phyloP scores from a whole-genome alignment of 441 rosid species.

The Melianthus villosus region DNA sequence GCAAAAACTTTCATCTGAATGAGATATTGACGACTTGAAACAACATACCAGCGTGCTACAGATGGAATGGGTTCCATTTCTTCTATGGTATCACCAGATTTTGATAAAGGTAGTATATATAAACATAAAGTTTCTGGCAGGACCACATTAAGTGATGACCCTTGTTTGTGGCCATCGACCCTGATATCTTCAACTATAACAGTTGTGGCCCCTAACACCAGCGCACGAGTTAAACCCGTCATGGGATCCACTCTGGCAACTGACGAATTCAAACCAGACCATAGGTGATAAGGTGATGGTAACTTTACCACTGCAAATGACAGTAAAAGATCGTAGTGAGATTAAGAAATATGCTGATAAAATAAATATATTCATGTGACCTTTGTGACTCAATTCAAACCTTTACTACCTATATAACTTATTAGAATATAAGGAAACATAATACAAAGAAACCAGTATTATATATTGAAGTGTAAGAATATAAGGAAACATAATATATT shows the following conservation, averaged over 20 bases:
- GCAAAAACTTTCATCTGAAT: conserved; percentile 61
- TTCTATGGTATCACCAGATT: conserved; percentile 36
- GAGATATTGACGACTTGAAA: conserved; percentile 56
- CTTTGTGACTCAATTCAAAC: no score
- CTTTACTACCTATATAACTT: no score
- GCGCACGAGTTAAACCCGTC: conserved; percentile 41
- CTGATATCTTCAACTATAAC: conserved; percentile 74
- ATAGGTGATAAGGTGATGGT: conserved; percentile 65
- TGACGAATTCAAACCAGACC: conserved; percentile 60
- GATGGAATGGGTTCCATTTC: conserved; percentile 45
- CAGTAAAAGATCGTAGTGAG: conserved; percentile 10
- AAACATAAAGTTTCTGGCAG: conserved; percentile 47
- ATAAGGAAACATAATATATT: no score
- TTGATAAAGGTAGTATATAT: conserved; percentile 41
- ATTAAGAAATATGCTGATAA: conserved; percentile 12
- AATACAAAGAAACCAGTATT: no score
- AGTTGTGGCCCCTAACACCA: conserved; percentile 58
- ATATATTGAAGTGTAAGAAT: no score
- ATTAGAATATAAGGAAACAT: no score
- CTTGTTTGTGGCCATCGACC: conserved; percentile 71
- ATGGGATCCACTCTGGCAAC: conserved; percentile 58
- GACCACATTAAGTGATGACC: conserved; percentile 70
- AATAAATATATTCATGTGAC: no score
- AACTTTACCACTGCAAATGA: conserved; percentile 54
- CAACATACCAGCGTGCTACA: conserved; percentile 54